Base-by-base conservation (phyloP, 1,139 yeast species). In the Candida sp. region DNA sequence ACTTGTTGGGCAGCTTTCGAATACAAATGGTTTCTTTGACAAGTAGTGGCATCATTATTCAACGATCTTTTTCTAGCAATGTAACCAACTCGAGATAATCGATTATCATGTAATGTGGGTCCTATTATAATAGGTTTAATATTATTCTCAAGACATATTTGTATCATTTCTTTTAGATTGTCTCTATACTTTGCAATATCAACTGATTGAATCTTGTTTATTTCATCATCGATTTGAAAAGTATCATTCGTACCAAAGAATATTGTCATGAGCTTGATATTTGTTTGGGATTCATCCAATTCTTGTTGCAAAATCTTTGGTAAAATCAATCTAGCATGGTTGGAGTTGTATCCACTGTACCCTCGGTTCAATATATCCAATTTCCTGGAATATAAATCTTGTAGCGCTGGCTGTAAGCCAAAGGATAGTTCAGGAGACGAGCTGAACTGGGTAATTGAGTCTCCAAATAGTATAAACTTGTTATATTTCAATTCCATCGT, bases 241-340 rank as follows among this genome's bases (percentile, higher is more conserved):
- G 88, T 81, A 58, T 88, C 96, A 55, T 88, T 88, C 8, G 95
- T 76, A 1, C 96, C 96, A 53, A 86, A 79, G 60, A 84, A 87
- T 3, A 88, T 64, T 0, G 82, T 75, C 48, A 78, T 72, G 29
- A 84, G 51, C 46, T 61, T 57, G 42, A 68, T 48, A 42, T 61
- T 61, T 12, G 64, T 56, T 29, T 51, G 46, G 3, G 54, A 49
- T 3, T 51, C 56, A 22, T 61, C 64, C 43, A 68, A 61, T 45
- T 79, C 85, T 1, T 63, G 56, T 15, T 65, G 59, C 32, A 83
- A 58, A 19, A 83, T 61, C 41, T 68, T 61, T 1, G 81, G 81
- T 15, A 81, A 61, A 11, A 83, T 57, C 19, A 51, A 41, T 7
- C 64, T 55, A 1, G 75, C 83, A 63, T 81, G 81, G 29, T 73